These are phyloP conservation scores for Metarhizium humberi DNA, from an alignment of 2,329 filamentous ascomycete genomes.

Conservation along the genomic window DNA sequence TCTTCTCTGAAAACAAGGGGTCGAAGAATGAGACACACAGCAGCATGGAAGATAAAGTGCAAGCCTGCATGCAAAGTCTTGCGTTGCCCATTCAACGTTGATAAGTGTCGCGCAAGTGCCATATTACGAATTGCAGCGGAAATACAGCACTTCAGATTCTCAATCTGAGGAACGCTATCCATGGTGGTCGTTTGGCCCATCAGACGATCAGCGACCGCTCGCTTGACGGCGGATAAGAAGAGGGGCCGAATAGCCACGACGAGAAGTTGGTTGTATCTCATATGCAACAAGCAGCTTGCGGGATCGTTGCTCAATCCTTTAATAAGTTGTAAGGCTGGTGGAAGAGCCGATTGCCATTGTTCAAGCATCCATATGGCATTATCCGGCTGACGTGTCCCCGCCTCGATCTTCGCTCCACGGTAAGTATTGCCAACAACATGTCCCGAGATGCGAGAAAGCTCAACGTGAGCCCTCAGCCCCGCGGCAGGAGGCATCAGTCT, in stretches of 20 bases:
- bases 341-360: slow-evolving; percentile 30
- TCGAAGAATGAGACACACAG: slow-evolving; percentile 36
- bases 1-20: slow-evolving; percentile 27
- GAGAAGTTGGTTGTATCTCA: slow-evolving; percentile 41
- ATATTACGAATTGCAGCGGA: slow-evolving; percentile 37
- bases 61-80: slow-evolving; percentile 35
- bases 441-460: slow-evolving; percentile 36
- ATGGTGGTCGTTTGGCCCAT: slow-evolving; percentile 18
- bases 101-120: slow-evolving; percentile 30
- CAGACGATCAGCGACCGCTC: slow-evolving; percentile 31
- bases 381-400: slow-evolving; percentile 23
- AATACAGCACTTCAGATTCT: slow-evolving; percentile 28
- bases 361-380: slow-evolving; percentile 32
- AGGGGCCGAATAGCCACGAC: slow-evolving; percentile 38
- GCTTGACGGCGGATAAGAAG: slow-evolving; percentile 38
- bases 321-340: slow-evolving; percentile 26
- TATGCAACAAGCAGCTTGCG: slow-evolving; percentile 35
- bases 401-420: slow-evolving; percentile 19
- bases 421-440: slow-evolving; percentile 40
- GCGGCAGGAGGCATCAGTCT: slow-evolving; percentile 33
- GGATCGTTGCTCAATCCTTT: slow-evolving; percentile 29
- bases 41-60: slow-evolving; percentile 41
- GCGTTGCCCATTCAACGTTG: slow-evolving; percentile 23
- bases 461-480: slow-evolving; percentile 36
- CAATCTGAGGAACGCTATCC: slow-evolving; percentile 12